These are phyloP conservation scores for Chlorella sorokiniana DNA, from an alignment of 139 green algal genomes.

Conservation along the genomic window DNA sequence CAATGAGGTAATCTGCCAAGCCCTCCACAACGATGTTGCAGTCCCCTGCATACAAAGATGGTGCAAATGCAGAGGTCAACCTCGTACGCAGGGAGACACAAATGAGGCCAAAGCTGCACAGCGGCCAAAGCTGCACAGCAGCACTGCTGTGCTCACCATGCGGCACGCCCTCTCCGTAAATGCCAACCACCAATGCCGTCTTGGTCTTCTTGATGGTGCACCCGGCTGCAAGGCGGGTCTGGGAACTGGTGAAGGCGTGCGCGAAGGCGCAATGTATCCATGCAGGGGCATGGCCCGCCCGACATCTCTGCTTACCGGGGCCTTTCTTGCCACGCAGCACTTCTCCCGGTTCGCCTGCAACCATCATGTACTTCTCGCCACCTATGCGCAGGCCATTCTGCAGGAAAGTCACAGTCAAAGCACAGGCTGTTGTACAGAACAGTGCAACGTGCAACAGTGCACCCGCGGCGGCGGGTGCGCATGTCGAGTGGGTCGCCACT, in stretches of 20 bases:
- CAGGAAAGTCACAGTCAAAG: constrained; percentile 40
- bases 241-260: too few relatives aligned
- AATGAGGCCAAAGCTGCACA: not conserved
- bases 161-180: constrained; percentile 70
- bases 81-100: not conserved
- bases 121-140: not conserved
- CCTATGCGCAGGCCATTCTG: constrained; percentile 60
- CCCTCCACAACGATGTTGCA: constrained; percentile 71
- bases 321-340: constrained; percentile 77
- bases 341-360: constrained; percentile 61
- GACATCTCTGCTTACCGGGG: constrained; percentile 7
- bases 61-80: not conserved
- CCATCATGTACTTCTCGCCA: constrained; percentile 68
- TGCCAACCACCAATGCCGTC: constrained; percentile 73
- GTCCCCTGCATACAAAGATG: constrained; percentile 1
- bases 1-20: constrained; percentile 74
- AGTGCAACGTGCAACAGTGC: not conserved
- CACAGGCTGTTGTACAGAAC: not conserved
- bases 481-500: not conserved
- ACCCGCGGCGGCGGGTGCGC: not conserved
- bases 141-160: constrained; percentile 47
- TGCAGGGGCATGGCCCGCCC: not conserved
- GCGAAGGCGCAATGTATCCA: not conserved
- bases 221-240: constrained; percentile 39
- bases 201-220: constrained; percentile 78